Evolutionary conservation across 2,329 filamentous ascomycete species (phyloP), one percentile per base, ranked within the genome.

Genomic region (Hyphodiscus sp.): DNA sequence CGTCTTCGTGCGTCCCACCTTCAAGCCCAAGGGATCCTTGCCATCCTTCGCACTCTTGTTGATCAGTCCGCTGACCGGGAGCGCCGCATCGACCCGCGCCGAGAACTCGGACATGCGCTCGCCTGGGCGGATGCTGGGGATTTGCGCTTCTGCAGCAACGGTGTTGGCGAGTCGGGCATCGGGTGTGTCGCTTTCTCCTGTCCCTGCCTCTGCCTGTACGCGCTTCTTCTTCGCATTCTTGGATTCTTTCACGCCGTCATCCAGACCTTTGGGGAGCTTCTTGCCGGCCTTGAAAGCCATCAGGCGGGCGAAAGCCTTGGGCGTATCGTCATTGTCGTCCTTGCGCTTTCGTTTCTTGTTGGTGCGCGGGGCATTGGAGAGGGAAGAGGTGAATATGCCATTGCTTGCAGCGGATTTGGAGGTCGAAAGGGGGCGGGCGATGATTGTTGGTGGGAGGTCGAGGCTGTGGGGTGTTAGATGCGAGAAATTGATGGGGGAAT

Each of bases 61-160:
- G 52, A 82, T 76, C 9, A 96, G 76, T 0, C 85, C 85, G 8
- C 82, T 75, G 0, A 99, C 73, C 0, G 92, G 92, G 7, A 97
- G 76, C 0, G 89, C 84, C 47, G 89, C 87, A 67, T 97, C 86
- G 7, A 99, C 94, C 29, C 91, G 83, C 11, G 85, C 81, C 8
- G 84, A 76, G 67, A 95, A 99, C 50, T 95, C 87, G 4, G 86
- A 82, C 65, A 97, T 74, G 49, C 82, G 82, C 70, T 99, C 94
- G 49, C 90, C 89, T 0, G 91, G 91, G 16, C 82, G 79, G 58
- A 97, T 96, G 47, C 81, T 88, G 0, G 83, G 84, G 2, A 77
- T 65, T 23, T 76, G 71, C 3, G 63, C 41, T 7, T 63, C 60
- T 4, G 23, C 3, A 8, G 23, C 4, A 8, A 26, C 4, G 23